These are phyloP conservation scores for Lavandula angustifolia DNA, from an alignment of 257 asterid species.

Conservation along the genomic window DNA sequence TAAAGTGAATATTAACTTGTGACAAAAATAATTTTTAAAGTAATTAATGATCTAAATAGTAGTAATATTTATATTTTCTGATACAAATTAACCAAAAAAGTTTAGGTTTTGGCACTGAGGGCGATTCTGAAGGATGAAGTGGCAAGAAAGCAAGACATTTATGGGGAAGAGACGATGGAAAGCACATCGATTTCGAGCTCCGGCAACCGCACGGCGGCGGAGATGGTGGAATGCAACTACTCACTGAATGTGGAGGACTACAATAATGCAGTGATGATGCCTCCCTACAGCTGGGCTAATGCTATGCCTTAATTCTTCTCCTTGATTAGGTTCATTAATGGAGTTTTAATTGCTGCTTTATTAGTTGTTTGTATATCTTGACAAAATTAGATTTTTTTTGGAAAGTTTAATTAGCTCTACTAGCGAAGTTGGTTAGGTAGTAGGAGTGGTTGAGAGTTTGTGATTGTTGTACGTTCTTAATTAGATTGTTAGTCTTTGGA, in stretches of 20 bases:
- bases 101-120: constrained; percentile 61
- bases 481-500: too few relatives aligned
- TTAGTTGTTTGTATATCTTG: constrained; percentile 26
- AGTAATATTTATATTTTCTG: neutral
- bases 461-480: too few relatives aligned
- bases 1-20: too few relatives aligned
- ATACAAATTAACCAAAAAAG: neutral
- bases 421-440: too few relatives aligned
- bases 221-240: constrained; percentile 42
- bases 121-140: constrained; percentile 61
- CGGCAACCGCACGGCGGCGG: constrained; percentile 16
- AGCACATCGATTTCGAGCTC: constrained; percentile 59
- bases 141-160: constrained; percentile 53
- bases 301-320: constrained; percentile 51
- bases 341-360: neutral
- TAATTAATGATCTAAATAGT: too few relatives aligned
- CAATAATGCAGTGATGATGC: constrained; percentile 41
- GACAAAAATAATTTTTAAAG: too few relatives aligned
- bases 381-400: too few relatives aligned
- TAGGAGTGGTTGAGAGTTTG: too few relatives aligned
- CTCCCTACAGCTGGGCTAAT: constrained; percentile 60
- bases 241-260: constrained; percentile 50
- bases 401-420: too few relatives aligned
- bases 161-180: constrained; percentile 72
- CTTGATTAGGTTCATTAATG: constrained; percentile 19